Conservation (phyloP, 768 basidiomycete species). For the Glaciozyma antarctica region DNA sequence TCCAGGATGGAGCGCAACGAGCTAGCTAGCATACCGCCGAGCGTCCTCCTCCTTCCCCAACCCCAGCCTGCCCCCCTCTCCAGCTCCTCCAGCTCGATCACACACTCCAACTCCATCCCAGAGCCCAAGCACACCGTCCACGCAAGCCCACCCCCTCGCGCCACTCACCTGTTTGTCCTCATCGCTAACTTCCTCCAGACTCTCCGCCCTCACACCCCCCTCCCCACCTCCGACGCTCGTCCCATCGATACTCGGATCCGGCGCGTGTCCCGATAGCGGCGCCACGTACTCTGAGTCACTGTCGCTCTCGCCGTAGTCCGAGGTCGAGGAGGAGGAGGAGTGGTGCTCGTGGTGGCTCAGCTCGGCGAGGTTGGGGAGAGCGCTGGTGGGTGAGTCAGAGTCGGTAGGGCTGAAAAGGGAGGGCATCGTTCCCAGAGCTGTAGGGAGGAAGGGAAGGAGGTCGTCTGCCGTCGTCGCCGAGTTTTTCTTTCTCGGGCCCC, state of each 20-base stretch:
- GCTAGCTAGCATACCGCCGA: not conserved
- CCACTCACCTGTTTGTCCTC: slow-evolving; percentile 25
- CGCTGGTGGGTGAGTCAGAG: not conserved
- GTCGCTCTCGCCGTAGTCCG: not conserved
- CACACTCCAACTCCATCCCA: not conserved
- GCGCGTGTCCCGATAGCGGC: slow-evolving; percentile 21
- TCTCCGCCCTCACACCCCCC: slow-evolving; percentile 12
- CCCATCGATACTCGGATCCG: slow-evolving; percentile 26
- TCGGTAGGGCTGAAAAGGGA: slow-evolving; percentile 8
- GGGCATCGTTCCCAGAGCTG: not conserved
- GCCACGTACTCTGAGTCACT: slow-evolving; percentile 18
- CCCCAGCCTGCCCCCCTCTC: not conserved
- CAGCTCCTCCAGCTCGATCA: not conserved
- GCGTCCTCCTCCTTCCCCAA: not conserved
- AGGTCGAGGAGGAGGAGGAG: not conserved
- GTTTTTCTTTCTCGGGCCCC: not conserved
- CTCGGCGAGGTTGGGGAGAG: not conserved
- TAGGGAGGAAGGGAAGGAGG: no score
- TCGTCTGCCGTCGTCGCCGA: not conserved
- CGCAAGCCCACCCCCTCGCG: not conserved
- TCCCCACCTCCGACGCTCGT: slow-evolving; percentile 21
- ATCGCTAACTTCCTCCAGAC: slow-evolving; percentile 7
- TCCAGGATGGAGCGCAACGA: not conserved
- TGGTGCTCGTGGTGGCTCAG: not conserved
- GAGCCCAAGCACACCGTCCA: not conserved